Percentiles rank a stretch among this genome's conserved stretches.
These are phyloP conservation scores for Stemphylium beticola DNA, from an alignment of 2,329 filamentous ascomycete species.

Conservation along the genomic window DNA sequence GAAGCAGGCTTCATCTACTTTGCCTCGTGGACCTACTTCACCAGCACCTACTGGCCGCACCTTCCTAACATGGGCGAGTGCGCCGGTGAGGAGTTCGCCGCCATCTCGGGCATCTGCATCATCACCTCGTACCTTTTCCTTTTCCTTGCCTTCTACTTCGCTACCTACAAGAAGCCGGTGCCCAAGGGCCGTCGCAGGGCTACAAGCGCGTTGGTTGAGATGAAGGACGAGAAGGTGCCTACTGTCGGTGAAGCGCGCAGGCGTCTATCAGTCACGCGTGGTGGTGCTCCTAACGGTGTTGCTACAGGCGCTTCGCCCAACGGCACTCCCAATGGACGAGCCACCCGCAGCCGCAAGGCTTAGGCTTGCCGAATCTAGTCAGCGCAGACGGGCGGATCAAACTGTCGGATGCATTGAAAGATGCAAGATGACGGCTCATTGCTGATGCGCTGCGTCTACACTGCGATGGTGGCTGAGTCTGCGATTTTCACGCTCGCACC, in stretches of 20 bases:
- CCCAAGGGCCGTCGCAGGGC: slow-evolving; percentile 76
- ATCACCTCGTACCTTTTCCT: slow-evolving; percentile 94
- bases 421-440: background rate
- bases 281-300: slow-evolving; percentile 48
- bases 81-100: slow-evolving; percentile 95
- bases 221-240: slow-evolving; percentile 73
- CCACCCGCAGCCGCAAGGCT: slow-evolving; percentile 74
- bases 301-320: slow-evolving; percentile 55
- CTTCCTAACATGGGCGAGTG: slow-evolving; percentile 85
- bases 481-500: background rate
- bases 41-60: slow-evolving; percentile 84
- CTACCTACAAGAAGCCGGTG: slow-evolving; percentile 89
- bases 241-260: slow-evolving; percentile 60
- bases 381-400: slow-evolving; percentile 1
- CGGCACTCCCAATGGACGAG: slow-evolving; percentile 60
- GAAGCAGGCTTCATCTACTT: slow-evolving; percentile 93
- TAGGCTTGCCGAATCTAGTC: slow-evolving; percentile 47
- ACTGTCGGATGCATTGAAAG: background rate
- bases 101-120: slow-evolving; percentile 88
- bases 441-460: background rate
- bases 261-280: slow-evolving; percentile 54
- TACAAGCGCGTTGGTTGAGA: slow-evolving; percentile 85
- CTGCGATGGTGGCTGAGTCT: background rate
- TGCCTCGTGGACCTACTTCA: slow-evolving; percentile 98
- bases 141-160: slow-evolving; percentile 99